These are phyloP conservation scores for Fusarium keratoplasticum DNA, from an alignment of 2,329 filamentous ascomycete genomes.

Conservation along the genomic window DNA sequence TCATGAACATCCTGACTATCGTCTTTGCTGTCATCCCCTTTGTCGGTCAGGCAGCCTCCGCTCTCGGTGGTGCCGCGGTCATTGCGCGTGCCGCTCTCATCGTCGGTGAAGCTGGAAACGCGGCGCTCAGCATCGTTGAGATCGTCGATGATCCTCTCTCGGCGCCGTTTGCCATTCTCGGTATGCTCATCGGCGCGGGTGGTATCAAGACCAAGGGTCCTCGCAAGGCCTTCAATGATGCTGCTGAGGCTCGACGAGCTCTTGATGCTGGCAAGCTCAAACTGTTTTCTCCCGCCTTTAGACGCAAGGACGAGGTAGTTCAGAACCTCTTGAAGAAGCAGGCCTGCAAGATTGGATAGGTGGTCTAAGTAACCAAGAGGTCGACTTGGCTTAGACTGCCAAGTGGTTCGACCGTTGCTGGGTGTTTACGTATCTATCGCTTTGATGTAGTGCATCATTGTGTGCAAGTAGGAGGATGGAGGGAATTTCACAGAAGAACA, in stretches of 20 bases:
- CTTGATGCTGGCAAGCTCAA: neutral
- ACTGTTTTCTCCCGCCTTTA: neutral
- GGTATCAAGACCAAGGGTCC: neutral
- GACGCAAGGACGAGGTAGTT: neutral
- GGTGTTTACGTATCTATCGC: neutral
- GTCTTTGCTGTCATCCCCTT: neutral
- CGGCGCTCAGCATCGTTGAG: slow-evolving; percentile 36
- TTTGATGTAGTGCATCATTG: neutral
- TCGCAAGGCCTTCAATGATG: neutral
- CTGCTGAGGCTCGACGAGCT: neutral
- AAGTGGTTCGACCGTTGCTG: neutral
- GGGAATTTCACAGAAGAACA: accelerated
- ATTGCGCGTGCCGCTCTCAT: slow-evolving; percentile 28
- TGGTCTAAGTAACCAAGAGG: neutral
- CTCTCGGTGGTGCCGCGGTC: neutral
- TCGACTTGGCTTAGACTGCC: neutral
- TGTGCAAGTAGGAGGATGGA: neutral
- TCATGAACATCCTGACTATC: slow-evolving; percentile 49
- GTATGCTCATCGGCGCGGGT: slow-evolving; percentile 22
- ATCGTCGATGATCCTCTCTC: slow-evolving; percentile 39
- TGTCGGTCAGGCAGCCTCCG: neutral
- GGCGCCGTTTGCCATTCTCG: slow-evolving; percentile 44
- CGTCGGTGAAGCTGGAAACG: slow-evolving; percentile 35
- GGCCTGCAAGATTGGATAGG: neutral
- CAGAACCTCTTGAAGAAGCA: neutral